phyloP scores from a whole-genome alignment of 805 yeast species.

The Metschnikowia colocasiae region DNA sequence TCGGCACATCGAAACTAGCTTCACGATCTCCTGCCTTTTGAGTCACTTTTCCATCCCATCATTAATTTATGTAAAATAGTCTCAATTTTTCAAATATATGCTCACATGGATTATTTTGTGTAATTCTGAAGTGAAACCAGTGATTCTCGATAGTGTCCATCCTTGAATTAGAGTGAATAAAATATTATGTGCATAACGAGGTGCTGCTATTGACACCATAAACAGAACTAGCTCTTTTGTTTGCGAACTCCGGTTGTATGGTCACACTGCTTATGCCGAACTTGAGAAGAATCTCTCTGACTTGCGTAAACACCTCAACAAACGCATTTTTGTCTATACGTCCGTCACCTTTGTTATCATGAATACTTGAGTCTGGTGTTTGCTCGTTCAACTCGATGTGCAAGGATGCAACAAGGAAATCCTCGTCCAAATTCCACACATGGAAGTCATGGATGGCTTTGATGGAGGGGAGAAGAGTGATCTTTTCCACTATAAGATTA shows the following conservation, averaged over 20 bases:
- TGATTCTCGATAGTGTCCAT: not conserved
- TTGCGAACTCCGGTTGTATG: slow-evolving; percentile 86
- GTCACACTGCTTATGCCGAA: slow-evolving; percentile 92
- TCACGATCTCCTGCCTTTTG: not conserved
- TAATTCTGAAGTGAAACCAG: not conserved
- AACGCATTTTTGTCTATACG: slow-evolving; percentile 42
- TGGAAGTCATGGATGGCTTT: slow-evolving; percentile 91
- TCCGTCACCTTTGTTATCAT: slow-evolving; percentile 49
- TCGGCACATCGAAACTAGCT: slow-evolving; percentile 10
- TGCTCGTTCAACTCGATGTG: slow-evolving; percentile 63
- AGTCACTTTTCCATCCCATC: not conserved
- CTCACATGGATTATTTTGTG: not conserved
- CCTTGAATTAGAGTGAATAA: not conserved
- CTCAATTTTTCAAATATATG: not conserved
- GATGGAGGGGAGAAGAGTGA: slow-evolving; percentile 66
- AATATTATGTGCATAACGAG: slow-evolving; percentile 9
- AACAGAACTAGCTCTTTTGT: slow-evolving; percentile 14
- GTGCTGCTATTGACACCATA: slow-evolving; percentile 30
- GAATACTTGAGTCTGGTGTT: slow-evolving; percentile 24
- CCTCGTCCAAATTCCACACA: slow-evolving; percentile 92
- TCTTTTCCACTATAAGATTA: slow-evolving; percentile 65
- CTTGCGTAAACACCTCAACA: slow-evolving; percentile 64
- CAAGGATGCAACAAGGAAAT: slow-evolving; percentile 78
- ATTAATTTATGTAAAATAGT: slow-evolving; percentile 3
- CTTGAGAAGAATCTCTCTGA: slow-evolving; percentile 73